These are phyloP conservation scores for Citrus hindsii DNA, from an alignment of 345 rosid species.

Conservation along the genomic window DNA sequence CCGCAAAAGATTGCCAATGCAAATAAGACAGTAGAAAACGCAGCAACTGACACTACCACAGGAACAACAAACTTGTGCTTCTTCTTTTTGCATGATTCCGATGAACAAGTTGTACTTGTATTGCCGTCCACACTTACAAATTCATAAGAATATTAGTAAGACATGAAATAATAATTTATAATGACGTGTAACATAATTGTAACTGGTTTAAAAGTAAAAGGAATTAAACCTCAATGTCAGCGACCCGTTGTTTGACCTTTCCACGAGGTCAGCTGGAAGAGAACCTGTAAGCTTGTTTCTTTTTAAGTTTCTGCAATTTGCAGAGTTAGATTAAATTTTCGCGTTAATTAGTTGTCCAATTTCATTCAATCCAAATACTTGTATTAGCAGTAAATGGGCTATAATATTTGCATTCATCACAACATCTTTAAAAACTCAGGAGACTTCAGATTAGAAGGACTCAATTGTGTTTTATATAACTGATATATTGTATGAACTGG, in stretches of 20 bases:
- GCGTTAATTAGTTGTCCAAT: too few relatives aligned
- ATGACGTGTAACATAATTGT: too few relatives aligned
- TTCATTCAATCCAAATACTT: too few relatives aligned
- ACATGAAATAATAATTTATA: background rate
- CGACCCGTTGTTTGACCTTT: background rate
- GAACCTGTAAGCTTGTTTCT: background rate
- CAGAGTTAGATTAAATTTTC: too few relatives aligned
- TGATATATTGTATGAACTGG: too few relatives aligned
- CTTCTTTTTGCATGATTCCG: constrained; percentile 33
- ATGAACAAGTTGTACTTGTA: constrained; percentile 29
- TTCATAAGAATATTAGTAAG: background rate
- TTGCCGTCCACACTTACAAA: constrained; percentile 36
- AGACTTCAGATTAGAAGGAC: too few relatives aligned
- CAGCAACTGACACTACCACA: constrained; percentile 24
- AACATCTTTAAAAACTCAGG: too few relatives aligned
- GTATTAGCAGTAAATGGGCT: too few relatives aligned
- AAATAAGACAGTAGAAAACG: constrained; percentile 18
- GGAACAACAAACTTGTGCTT: constrained; percentile 31
- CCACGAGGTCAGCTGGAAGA: background rate
- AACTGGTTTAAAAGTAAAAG: background rate
- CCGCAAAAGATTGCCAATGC: constrained; percentile 18
- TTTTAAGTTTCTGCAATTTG: background rate
- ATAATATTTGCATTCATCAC: too few relatives aligned
- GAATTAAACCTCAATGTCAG: background rate
- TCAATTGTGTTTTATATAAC: too few relatives aligned